Conservation (phyloP, 2,329 filamentous ascomycete genomes). For the Paecilomyces niveus region DNA sequence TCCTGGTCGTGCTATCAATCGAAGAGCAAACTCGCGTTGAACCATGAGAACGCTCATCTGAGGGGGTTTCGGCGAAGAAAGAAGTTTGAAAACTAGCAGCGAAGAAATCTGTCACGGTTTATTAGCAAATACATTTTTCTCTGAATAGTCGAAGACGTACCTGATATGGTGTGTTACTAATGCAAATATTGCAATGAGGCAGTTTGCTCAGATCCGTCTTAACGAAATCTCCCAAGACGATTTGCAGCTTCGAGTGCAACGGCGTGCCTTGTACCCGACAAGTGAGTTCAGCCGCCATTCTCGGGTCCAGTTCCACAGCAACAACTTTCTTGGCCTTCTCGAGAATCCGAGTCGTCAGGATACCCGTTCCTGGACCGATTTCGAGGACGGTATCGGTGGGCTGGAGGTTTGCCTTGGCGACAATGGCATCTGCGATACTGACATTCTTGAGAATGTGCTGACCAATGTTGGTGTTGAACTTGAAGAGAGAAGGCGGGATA, state of each 20-base stretch:
- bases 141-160: slow-evolving; percentile 25
- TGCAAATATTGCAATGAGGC: slow-evolving; percentile 44
- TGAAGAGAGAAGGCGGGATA: slow-evolving; percentile 58
- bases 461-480: slow-evolving; percentile 89
- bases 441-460: slow-evolving; percentile 92
- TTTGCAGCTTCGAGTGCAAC: slow-evolving; percentile 73
- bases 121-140: slow-evolving; percentile 10
- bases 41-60: slow-evolving; percentile 89
- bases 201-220: slow-evolving; percentile 64
- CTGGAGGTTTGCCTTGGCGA: slow-evolving; percentile 81
- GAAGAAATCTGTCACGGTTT: slow-evolving; percentile 62
- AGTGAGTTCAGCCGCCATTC: slow-evolving; percentile 93
- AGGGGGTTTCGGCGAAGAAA: slow-evolving; percentile 74
- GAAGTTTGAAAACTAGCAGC: slow-evolving; percentile 83
- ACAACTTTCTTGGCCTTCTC: slow-evolving; percentile 78
- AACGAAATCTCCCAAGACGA: slow-evolving; percentile 87
- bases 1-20: slow-evolving; percentile 78
- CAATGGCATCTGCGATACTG: slow-evolving; percentile 73
- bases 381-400: slow-evolving; percentile 84
- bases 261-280: slow-evolving; percentile 90
- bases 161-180: slow-evolving; percentile 68
- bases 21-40: slow-evolving; percentile 88
- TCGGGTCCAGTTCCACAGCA: slow-evolving; percentile 85
- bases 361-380: slow-evolving; percentile 84
- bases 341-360: slow-evolving; percentile 81